Conservation (phyloP, 2,329 filamentous ascomycete genomes). For the Diaporthe sp. region DNA sequence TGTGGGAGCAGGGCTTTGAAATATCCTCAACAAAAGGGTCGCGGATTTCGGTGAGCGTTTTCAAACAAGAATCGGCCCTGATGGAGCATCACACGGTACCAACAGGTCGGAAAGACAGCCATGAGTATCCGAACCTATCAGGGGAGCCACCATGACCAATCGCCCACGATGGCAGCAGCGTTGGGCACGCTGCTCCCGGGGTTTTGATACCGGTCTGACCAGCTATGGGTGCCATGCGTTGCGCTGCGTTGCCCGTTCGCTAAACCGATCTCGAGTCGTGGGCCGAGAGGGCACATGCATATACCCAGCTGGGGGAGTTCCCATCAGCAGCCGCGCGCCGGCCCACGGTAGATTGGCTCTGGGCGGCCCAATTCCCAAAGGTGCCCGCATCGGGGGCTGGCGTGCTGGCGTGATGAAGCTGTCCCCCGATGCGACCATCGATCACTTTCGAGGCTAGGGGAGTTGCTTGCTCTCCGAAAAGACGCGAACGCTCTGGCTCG, state of each 20-base stretch:
- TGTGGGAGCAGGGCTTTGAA: background rate
- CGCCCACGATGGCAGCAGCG: conserved; percentile 1
- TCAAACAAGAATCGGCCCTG: conserved; percentile 25
- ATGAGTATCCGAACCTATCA: conserved; percentile 18
- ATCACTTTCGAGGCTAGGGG: background rate
- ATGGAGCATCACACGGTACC: conserved; percentile 6
- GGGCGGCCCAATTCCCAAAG: conserved; percentile 8
- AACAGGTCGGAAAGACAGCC: conserved; percentile 17
- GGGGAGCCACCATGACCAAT: background rate
- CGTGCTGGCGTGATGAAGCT: conserved; percentile 6
- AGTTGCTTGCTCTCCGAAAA: background rate
- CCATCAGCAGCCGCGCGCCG: conserved; percentile 21
- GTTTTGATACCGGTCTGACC: conserved; percentile 16
- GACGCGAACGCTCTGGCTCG: conserved; percentile 3
- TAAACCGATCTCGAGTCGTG: conserved; percentile 31
- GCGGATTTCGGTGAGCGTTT: conserved; percentile 22
- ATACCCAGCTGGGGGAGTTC: conserved; percentile 27
- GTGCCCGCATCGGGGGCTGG: background rate
- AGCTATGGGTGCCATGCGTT: conserved; percentile 19
- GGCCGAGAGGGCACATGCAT: conserved; percentile 23
- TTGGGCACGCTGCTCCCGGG: conserved; percentile 15
- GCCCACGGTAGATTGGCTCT: conserved; percentile 9
- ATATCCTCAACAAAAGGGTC: background rate
- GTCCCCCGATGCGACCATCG: conserved; percentile 11
- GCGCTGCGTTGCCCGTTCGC: conserved; percentile 17